Evolutionary conservation across 495 filamentous ascomycete genomes (phyloP).

Genomic region (Xylaria venustula): DNA sequence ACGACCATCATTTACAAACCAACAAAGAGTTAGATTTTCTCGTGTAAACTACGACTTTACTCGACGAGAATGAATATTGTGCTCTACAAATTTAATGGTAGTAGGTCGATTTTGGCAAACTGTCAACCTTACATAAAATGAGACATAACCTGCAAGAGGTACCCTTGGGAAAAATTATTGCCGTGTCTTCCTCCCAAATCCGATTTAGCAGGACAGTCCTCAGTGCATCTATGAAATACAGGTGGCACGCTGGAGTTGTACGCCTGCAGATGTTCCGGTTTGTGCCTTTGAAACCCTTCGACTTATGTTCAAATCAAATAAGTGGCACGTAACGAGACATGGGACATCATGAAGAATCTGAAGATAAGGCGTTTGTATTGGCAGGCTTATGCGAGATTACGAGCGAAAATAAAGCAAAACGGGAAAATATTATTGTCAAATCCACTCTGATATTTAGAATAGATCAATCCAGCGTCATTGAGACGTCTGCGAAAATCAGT

Average conservation of each 20-base stretch:
- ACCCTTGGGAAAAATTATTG: too few relatives aligned
- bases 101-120: not conserved
- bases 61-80: not conserved
- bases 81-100: not conserved
- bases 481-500: too few relatives aligned
- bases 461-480: too few relatives aligned
- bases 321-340: not conserved
- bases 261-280: too few relatives aligned
- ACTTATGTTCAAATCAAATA: too few relatives aligned
- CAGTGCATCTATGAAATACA: not conserved
- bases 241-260: not conserved
- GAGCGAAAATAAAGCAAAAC: too few relatives aligned
- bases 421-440: too few relatives aligned
- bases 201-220: not conserved
- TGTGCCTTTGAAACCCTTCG: too few relatives aligned
- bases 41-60: not conserved
- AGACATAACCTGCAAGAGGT: too few relatives aligned
- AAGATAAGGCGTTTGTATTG: not conserved
- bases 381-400: too few relatives aligned
- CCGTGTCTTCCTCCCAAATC: not conserved
- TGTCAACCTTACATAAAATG: not conserved
- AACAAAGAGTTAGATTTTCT: constrained; percentile 43
- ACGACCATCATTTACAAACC: constrained; percentile 98
- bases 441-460: too few relatives aligned
- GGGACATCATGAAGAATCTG: not conserved